Evolutionary conservation across 2,329 filamentous ascomycete genomes (phyloP), one percentile per base, ranked within the genome.

Genomic region (Biscogniauxia mediterranea): DNA sequence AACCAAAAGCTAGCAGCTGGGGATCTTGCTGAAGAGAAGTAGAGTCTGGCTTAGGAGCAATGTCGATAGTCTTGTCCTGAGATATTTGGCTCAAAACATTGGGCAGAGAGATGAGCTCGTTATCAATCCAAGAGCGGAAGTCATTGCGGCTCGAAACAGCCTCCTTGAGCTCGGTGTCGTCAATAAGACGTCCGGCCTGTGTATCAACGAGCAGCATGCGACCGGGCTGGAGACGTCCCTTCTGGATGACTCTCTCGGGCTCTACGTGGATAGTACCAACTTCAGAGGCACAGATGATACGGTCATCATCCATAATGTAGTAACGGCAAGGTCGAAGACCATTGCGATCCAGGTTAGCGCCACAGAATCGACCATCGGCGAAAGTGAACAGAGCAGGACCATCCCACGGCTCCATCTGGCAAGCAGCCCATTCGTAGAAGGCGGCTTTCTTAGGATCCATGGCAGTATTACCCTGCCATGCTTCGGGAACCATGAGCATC

Each of bases 331-430:
- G 94, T 69, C 94, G 88, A 57, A 98, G 85, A 79, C 94, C 94
- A 74, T 98, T 98, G 78, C 94, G 89, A 80, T 98, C 94, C 23
- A 98, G 84, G 76, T 97, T 98, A 68, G 94, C 94, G 84, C 94
- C 94, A 73, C 94, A 98, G 83, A 95, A 98, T 65, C 94, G 89
- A 64, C 94, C 94, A 76, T 98, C 94, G 26, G 94, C 92, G 78
- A 98, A 98, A 6, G 93, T 97, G 82, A 98, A 98, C 32, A 98
- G 86, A 59, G 94, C 94, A 38, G 94, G 94, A 19, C 94, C 94
- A 78, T 98, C 94, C 94, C 94, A 98, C 17, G 94, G 93, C 81
- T 98, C 94, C 94, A 98, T 98, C 83, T 96, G 91, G 77, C 94
- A 98, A 68, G 93, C 93, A 71, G 94, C 94, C 93, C 94, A 98